These are phyloP conservation scores for Podaxis sp. DNA, from an alignment of 768 basidiomycete genomes.

Conservation along the genomic window DNA sequence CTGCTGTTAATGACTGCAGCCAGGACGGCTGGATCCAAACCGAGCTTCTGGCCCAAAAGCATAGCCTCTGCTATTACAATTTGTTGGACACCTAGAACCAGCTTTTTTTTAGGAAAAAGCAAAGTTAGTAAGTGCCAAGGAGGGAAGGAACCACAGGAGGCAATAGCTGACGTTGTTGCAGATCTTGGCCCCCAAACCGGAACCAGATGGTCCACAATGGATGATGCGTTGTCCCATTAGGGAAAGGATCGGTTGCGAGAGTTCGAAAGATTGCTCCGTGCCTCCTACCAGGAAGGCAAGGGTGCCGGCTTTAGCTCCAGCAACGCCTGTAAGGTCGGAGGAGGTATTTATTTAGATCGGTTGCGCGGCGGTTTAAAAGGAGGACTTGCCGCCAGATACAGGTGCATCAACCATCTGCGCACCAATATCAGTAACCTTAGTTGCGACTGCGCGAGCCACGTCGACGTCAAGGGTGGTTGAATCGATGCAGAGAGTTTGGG, in stretches of 20 bases:
- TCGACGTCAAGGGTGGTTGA: constrained; percentile 88
- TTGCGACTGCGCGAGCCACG: constrained; percentile 66
- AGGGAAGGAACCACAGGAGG: constrained; percentile 25
- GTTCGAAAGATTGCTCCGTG: constrained; percentile 52
- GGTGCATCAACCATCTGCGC: constrained; percentile 90
- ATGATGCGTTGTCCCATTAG: constrained; percentile 83
- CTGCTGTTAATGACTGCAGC: constrained; percentile 85
- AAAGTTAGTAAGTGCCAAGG: constrained; percentile 13
- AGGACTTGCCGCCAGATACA: constrained; percentile 79
- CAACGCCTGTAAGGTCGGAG: constrained; percentile 54
- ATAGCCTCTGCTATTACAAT: constrained; percentile 88
- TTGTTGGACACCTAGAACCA: constrained; percentile 76
- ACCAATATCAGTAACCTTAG: constrained; percentile 49
- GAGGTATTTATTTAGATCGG: constrained; percentile 5
- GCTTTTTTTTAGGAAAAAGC: constrained; percentile 26
- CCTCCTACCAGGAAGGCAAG: constrained; percentile 94
- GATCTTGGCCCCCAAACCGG: constrained; percentile 86
- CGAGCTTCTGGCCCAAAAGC: constrained; percentile 82
- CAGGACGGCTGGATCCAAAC: constrained; percentile 72
- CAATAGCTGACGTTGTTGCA: constrained; percentile 73
- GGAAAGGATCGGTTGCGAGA: constrained; percentile 58
- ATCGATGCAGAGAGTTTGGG: constrained; percentile 73
- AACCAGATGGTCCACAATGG: constrained; percentile 79
- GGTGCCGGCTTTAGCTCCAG: constrained; percentile 85
- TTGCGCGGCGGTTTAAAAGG: neutral